Evolutionary conservation across 306 rosid genomes (phyloP).

Genomic region (Trichosanthes cucumerina): DNA sequence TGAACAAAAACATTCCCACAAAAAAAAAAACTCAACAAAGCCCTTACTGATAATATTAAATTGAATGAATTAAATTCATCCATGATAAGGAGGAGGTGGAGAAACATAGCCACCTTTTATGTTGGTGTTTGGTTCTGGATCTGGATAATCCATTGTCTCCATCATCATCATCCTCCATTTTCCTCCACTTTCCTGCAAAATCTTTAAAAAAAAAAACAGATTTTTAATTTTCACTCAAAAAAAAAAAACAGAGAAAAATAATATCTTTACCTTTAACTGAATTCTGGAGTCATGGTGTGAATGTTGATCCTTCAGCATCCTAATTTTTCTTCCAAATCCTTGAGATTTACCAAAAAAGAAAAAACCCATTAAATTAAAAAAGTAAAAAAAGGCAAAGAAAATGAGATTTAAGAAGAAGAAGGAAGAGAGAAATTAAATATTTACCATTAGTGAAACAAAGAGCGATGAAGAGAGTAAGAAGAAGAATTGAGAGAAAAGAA

Average conservation of each 20-base stretch:
- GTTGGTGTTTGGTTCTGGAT: constrained; percentile 63
- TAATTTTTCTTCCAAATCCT: neutral
- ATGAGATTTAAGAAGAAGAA: neutral
- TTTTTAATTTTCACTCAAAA: neutral
- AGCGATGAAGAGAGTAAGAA: constrained; percentile 32
- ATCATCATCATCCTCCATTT: constrained; percentile 11
- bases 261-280: neutral
- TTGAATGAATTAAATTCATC: neutral
- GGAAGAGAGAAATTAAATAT: neutral
- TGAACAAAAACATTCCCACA: neutral
- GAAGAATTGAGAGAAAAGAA: constrained; percentile 32
- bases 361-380: neutral
- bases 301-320: neutral
- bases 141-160: constrained; percentile 48
- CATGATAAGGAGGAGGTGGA: constrained; percentile 34
- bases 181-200: neutral
- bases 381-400: neutral
- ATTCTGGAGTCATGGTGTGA: neutral
- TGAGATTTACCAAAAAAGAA: neutral
- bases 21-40: neutral
- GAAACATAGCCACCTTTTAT: constrained; percentile 37
- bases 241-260: neutral
- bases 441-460: constrained; percentile 47
- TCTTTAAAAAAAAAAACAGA: too few relatives aligned
- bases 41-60: neutral